These are phyloP conservation scores for Taxillus chinensis DNA, from an alignment of 164 flowering plant species.

Conservation along the genomic window DNA sequence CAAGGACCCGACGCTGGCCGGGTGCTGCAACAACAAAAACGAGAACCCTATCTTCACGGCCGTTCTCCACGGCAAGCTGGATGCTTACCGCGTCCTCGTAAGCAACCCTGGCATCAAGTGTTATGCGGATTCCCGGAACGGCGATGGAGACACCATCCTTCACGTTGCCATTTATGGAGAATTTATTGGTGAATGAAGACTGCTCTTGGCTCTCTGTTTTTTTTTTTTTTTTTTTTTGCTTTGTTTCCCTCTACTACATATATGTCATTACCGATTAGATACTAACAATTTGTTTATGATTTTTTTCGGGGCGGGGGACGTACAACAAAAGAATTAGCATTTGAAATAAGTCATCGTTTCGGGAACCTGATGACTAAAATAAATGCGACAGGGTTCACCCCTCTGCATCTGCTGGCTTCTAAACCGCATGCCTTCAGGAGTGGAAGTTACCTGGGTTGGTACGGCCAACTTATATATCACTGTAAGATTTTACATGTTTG, in stretches of 20 bases:
- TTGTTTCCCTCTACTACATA: no score
- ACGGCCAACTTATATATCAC: constrained; percentile 11
- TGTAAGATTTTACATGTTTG: constrained; percentile 13
- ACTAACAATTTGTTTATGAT: neutral
- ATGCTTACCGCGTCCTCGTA: constrained; percentile 8
- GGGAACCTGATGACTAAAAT: constrained; percentile 9
- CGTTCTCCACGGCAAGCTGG: constrained; percentile 9
- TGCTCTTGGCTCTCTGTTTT: no score
- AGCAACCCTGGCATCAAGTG: neutral
- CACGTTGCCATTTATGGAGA: constrained; percentile 16
- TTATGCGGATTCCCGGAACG: constrained; percentile 5
- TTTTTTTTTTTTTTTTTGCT: no score
- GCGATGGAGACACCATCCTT: constrained; percentile 20
- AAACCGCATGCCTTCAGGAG: constrained; percentile 30
- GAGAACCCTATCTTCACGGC: constrained; percentile 12
- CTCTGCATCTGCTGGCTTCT: constrained; percentile 31
- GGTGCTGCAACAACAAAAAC: neutral
- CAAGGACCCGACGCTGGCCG: neutral
- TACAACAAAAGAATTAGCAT: constrained; percentile 25
- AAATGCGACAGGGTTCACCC: constrained; percentile 20
- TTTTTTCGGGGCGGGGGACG: neutral
- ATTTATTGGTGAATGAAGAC: constrained; percentile 11
- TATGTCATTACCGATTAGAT: neutral
- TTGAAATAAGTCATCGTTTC: constrained; percentile 17
- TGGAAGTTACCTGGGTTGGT: constrained; percentile 12